These are phyloP conservation scores for Ascosphaera apis DNA, from an alignment of 2,329 filamentous ascomycete genomes.

Conservation along the genomic window DNA sequence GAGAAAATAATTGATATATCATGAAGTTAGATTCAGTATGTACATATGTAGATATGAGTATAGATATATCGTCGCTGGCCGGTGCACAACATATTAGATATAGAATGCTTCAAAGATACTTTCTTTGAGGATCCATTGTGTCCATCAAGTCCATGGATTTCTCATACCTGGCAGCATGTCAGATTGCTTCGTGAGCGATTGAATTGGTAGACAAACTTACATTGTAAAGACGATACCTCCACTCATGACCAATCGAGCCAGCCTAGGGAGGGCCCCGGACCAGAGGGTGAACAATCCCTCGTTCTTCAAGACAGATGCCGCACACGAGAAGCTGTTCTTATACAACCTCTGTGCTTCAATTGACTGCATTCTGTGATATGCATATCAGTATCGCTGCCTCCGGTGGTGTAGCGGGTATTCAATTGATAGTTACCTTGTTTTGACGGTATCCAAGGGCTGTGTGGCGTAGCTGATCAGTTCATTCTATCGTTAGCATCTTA, in stretches of 20 bases:
- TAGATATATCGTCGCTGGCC: neutral
- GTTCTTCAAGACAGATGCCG: constrained; percentile 58
- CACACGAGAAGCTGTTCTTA: constrained; percentile 72
- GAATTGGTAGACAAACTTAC: constrained; percentile 19
- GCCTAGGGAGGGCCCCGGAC: constrained; percentile 71
- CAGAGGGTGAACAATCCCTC: constrained; percentile 82
- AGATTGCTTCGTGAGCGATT: neutral
- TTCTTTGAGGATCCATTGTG: constrained; percentile 55
- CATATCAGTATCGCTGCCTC: constrained; percentile 6
- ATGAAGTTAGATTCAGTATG: neutral
- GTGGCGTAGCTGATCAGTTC: constrained; percentile 23
- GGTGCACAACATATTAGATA: no score
- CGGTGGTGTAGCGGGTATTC: neutral
- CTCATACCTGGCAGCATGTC: constrained; percentile 40
- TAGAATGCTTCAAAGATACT: constrained; percentile 51
- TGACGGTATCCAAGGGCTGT: constrained; percentile 71
- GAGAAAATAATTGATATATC: neutral
- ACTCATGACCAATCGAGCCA: constrained; percentile 68
- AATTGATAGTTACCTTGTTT: constrained; percentile 37
- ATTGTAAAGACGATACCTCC: constrained; percentile 97
- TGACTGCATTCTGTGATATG: constrained; percentile 68
- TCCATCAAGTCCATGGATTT: constrained; percentile 84
- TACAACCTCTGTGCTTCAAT: constrained; percentile 63
- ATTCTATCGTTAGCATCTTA: neutral
- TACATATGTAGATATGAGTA: neutral